phyloP scores from a whole-genome alignment of 2,329 filamentous ascomycete genomes.

The Helotiales sp. region DNA sequence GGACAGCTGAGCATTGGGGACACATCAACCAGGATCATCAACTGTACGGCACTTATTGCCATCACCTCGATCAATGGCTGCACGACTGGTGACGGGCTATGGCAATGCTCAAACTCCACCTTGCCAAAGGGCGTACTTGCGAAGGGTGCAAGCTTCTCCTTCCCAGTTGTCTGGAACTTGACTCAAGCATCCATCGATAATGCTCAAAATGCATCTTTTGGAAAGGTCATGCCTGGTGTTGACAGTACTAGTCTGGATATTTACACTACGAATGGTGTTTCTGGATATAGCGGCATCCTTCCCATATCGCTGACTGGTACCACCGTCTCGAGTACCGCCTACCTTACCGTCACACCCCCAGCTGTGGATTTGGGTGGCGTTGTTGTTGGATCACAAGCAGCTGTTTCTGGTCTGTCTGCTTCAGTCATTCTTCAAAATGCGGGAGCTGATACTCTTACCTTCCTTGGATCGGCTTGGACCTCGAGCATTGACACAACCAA shows the following conservation, averaged over 20 bases:
- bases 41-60: conserved; percentile 41
- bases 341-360: conserved; percentile 38
- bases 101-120: conserved; percentile 39
- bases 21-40: conserved; percentile 34
- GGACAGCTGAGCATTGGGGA: conserved; percentile 39
- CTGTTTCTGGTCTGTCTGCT: conserved; percentile 31
- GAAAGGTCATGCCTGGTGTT: conserved; percentile 37
- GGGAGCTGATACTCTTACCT: conserved; percentile 38
- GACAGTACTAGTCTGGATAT: conserved; percentile 39
- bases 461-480: conserved; percentile 39
- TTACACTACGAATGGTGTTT: conserved; percentile 39
- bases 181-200: conserved; percentile 28
- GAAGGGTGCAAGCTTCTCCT: conserved; percentile 40
- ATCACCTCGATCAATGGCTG: conserved; percentile 40
- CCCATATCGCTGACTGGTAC: conserved; percentile 41
- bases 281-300: conserved; percentile 39
- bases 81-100: conserved; percentile 38
- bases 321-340: conserved; percentile 39
- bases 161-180: conserved; percentile 43
- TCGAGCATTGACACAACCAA: conserved; percentile 22
- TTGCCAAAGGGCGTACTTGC: conserved; percentile 39
- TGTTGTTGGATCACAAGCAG: conserved; percentile 36
- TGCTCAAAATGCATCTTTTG: conserved; percentile 28
- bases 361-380: conserved; percentile 43
- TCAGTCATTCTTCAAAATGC: conserved; percentile 40